phyloP scores from a whole-genome alignment of 345 rosid genomes.

The Pugionium cornutum region DNA sequence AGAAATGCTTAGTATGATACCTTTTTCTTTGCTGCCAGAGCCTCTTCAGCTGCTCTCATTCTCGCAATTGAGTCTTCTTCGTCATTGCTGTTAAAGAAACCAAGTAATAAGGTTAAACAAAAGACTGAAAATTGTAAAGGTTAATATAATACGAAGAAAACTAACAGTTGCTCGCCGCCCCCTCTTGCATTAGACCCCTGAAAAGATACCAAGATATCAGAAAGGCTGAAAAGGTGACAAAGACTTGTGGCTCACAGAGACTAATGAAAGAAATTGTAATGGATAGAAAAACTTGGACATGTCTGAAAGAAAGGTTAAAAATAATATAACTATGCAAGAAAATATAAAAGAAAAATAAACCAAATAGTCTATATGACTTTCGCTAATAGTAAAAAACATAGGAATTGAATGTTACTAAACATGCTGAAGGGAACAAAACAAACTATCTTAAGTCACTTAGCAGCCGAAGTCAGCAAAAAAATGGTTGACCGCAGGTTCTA shows the following conservation, averaged over 20 bases:
- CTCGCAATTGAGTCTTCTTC: slow-evolving; percentile 70
- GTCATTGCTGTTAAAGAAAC: slow-evolving; percentile 52
- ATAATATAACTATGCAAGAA: neutral
- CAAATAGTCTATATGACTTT: slow-evolving; percentile 13
- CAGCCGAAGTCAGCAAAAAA: slow-evolving; percentile 7
- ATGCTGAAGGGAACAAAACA: slow-evolving; percentile 1
- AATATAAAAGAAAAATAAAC: neutral
- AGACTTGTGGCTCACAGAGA: slow-evolving; percentile 11
- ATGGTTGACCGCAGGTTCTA: slow-evolving; percentile 19
- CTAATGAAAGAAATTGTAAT: neutral
- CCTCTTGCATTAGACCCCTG: slow-evolving; percentile 59
- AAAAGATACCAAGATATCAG: slow-evolving; percentile 25
- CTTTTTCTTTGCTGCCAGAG: slow-evolving; percentile 80
- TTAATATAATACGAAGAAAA: slow-evolving; percentile 26
- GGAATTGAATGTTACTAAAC: slow-evolving; percentile 16
- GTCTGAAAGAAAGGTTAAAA: neutral
- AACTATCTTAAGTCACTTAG: slow-evolving; percentile 18
- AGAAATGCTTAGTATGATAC: slow-evolving; percentile 38
- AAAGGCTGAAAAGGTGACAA: slow-evolving; percentile 23
- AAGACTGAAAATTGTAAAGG: slow-evolving; percentile 17
- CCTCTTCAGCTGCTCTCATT: slow-evolving; percentile 91
- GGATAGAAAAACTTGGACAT: neutral
- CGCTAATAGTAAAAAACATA: slow-evolving; percentile 8
- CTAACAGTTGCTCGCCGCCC: slow-evolving; percentile 45
- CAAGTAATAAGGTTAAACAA: slow-evolving; percentile 30